These are phyloP conservation scores for Anthoceros angustus DNA, from an alignment of 225 moss, liverwort and hornwort species.

Conservation along the genomic window DNA sequence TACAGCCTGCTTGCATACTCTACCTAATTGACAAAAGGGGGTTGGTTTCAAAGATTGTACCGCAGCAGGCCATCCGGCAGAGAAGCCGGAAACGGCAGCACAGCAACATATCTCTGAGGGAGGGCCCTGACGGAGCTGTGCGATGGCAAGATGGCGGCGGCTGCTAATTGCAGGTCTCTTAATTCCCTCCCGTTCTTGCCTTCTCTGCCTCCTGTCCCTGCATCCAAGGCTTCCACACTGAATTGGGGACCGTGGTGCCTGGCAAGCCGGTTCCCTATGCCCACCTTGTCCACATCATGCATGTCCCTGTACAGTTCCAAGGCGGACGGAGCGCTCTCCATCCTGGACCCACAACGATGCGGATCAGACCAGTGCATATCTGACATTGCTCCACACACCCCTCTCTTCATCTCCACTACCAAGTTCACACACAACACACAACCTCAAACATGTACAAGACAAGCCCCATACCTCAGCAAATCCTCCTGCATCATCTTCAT, in stretches of 20 bases:
- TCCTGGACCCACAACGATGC: constrained; percentile 16
- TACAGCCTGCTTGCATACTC: not conserved
- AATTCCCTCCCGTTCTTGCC: constrained; percentile 26
- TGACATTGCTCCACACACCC: not conserved
- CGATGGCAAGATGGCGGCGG: constrained; percentile 15
- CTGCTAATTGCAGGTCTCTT: constrained; percentile 15
- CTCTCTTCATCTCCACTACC: not conserved
- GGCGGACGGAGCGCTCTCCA: constrained; percentile 72
- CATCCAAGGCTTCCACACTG: constrained; percentile 31
- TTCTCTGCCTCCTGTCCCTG: constrained; percentile 25
- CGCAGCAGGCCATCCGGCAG: constrained; percentile 70
- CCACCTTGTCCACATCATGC: constrained; percentile 60
- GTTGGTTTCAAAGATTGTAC: constrained; percentile 1
- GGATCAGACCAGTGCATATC: not conserved
- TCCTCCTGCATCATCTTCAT: constrained; percentile 31
- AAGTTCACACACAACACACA: not conserved
- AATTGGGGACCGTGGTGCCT: constrained; percentile 44
- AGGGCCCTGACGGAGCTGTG: constrained; percentile 17
- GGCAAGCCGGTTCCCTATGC: constrained; percentile 63
- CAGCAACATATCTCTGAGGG: constrained; percentile 70
- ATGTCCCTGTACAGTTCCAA: constrained; percentile 53
- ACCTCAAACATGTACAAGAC: not conserved
- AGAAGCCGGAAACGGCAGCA: constrained; percentile 49
- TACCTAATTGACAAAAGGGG: not conserved
- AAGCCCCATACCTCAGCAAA: constrained; percentile 23